Percentiles rank a stretch among this genome's conserved stretches.
Evolutionary conservation across 2,329 filamentous ascomycete species (phyloP).

Genomic region (Hortaea werneckii): DNA sequence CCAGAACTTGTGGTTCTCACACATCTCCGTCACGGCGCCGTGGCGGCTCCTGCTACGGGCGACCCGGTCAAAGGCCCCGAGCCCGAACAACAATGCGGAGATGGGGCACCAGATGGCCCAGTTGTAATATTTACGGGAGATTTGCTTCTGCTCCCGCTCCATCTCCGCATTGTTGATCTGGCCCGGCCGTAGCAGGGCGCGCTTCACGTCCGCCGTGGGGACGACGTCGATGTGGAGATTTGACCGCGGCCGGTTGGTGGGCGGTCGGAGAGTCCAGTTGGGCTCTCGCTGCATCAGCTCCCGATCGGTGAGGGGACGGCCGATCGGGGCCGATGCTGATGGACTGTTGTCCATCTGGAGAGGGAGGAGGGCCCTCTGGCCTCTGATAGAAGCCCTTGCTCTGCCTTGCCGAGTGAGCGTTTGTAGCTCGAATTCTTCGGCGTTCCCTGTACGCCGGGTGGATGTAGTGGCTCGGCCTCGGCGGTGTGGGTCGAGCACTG

Average conservation of each 20-base stretch:
- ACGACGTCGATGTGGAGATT: slow-evolving; percentile 1
- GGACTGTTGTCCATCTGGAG: slow-evolving; percentile 5
- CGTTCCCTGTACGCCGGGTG: background rate
- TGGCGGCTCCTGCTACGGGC: slow-evolving; percentile 8
- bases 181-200: slow-evolving; percentile 6
- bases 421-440: slow-evolving; percentile 1
- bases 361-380: slow-evolving; percentile 8
- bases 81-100: slow-evolving; percentile 12
- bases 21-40: slow-evolving; percentile 13
- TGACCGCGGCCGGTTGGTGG: slow-evolving; percentile 1
- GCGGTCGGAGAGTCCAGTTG: slow-evolving; percentile 3
- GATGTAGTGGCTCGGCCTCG: background rate
- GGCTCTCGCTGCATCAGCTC: slow-evolving; percentile 7
- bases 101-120: slow-evolving; percentile 10
- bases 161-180: slow-evolving; percentile 1
- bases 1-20: slow-evolving; percentile 11
- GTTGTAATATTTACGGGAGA: slow-evolving; percentile 8
- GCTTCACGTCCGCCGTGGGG: slow-evolving; percentile 4
- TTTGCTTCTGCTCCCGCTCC: slow-evolving; percentile 9
- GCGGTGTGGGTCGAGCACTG: background rate
- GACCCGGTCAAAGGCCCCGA: slow-evolving; percentile 14
- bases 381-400: slow-evolving; percentile 6
- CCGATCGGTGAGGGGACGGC: slow-evolving; percentile 6
- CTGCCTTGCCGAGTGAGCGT: background rate
- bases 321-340: background rate